Evolutionary conservation across 495 filamentous ascomycete species (phyloP).

Genomic region (Aspergillus leporis): DNA sequence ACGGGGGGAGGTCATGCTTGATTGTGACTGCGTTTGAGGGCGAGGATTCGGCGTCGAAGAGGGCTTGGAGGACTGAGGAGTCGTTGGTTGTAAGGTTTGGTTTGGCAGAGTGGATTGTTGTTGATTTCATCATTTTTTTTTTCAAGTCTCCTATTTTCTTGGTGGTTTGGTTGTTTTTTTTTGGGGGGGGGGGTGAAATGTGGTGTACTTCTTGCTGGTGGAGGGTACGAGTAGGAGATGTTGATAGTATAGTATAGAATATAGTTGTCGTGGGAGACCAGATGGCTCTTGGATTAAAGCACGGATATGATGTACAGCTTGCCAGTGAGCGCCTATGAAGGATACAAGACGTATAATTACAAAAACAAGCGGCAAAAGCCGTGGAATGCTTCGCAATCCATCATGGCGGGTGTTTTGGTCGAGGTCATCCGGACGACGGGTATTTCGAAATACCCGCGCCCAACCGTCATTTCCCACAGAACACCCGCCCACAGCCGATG

Average conservation of each 20-base stretch:
- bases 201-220: not conserved
- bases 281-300: not conserved
- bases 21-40: constrained; percentile 55
- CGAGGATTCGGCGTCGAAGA: constrained; percentile 77
- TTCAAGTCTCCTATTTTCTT: not conserved
- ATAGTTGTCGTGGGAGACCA: not conserved
- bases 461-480: constrained; percentile 7
- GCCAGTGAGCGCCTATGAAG: not conserved
- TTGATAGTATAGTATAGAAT: not conserved
- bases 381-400: not conserved
- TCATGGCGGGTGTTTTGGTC: not conserved
- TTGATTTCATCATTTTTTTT: constrained; percentile 21
- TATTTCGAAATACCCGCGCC: constrained; percentile 19
- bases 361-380: not conserved
- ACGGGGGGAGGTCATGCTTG: constrained; percentile 57
- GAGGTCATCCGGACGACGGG: constrained; percentile 5
- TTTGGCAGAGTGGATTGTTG: constrained; percentile 43
- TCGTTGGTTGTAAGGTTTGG: constrained; percentile 67
- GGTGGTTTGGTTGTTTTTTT: no score
- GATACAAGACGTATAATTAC: not conserved
- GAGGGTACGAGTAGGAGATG: not conserved
- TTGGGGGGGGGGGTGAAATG: not conserved
- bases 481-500: constrained; percentile 22
- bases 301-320: not conserved
- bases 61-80: constrained; percentile 68